Base-by-base conservation (phyloP, 108 stramenopile species). In the Fistulifera solaris region DNA sequence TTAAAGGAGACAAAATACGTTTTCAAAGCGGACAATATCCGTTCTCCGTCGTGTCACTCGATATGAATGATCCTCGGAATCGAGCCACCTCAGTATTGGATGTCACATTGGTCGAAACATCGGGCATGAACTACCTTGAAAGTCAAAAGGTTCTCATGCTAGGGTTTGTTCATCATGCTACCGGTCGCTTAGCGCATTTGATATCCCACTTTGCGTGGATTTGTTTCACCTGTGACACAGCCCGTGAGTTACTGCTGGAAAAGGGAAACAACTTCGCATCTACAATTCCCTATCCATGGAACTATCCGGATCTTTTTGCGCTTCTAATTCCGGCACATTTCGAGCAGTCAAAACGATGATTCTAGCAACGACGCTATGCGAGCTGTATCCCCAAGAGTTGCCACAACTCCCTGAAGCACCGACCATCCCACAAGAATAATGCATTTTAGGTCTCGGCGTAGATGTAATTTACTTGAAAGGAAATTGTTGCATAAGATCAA, bases 51-150 rank as follows among this genome's bases (percentile, higher is more conserved):
- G 19, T 21, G 16, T 23, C 50, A 7, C n/a, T 27, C 22, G 50
- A 51, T 19, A 27, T n/a, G 50, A 51, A 51, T 51, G 50, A 51
- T 12, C 50, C 50, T n/a, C 50, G 50, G 5, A 51, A n/a, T 27
- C 22, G 50, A 16, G 50, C 50, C 7, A 27, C 50, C 3, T 27
- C 25, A 7, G 17, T n/a, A 3, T 5, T 51, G 11, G 26, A 51
- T 21, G 18, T 51, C 26, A 51, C 50, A 6, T 22, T 51, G 6
- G 44, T 45, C 44, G 44, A 45, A 21, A 45, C 44, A 19, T 19
- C 44, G 7, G 44, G 44, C 21, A 45, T 17, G 19, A 19, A 6
- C 44, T 6, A 35, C 31, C 31, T 3, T 8, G 31, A 35, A 8
- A 45, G 44, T 21, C 44, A 45, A 21, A 17, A 45, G 40, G 19